phyloP scores from a whole-genome alignment of 78 protist species.

The Dictyostelium intermedium region DNA sequence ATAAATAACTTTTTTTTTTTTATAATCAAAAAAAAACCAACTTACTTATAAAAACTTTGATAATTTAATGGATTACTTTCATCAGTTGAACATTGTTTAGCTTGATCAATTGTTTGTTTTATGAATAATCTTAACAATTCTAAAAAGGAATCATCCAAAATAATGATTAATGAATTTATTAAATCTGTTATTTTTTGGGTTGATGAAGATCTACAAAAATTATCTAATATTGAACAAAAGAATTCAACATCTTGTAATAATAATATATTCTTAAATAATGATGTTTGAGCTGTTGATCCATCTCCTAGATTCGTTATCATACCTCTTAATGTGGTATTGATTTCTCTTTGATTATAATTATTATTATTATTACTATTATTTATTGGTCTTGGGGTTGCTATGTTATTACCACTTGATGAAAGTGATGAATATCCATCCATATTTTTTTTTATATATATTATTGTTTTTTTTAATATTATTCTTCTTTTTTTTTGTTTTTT shows the following conservation, averaged over 20 bases:
- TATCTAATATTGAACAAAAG: conserved; percentile 22
- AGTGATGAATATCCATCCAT: not conserved
- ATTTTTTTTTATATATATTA: not conserved
- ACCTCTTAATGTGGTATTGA: not conserved
- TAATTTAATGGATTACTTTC: conserved; percentile 20
- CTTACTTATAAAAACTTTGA: conserved; percentile 23
- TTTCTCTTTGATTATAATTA: not conserved
- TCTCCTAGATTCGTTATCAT: not conserved
- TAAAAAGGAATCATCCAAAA: conserved; percentile 39
- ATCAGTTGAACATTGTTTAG: not conserved
- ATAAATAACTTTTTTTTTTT: not conserved
- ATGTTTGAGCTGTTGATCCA: not conserved
- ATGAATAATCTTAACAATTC: conserved; percentile 13
- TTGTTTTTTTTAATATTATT: not conserved
- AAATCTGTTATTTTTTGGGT: conserved; percentile 26
- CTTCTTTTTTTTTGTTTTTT: too few relatives aligned
- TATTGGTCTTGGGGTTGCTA: conserved; percentile 10
- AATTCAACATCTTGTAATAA: conserved; percentile 29
- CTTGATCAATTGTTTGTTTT: not conserved
- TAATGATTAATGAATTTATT: not conserved
- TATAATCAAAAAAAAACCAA: not conserved
- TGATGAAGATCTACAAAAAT: conserved; percentile 10
- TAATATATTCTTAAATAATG: conserved; percentile 32
- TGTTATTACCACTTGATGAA: not conserved
- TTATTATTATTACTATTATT: not conserved